Base-by-base conservation (phyloP, 768 basidiomycete species). In the Panellus pusillus region DNA sequence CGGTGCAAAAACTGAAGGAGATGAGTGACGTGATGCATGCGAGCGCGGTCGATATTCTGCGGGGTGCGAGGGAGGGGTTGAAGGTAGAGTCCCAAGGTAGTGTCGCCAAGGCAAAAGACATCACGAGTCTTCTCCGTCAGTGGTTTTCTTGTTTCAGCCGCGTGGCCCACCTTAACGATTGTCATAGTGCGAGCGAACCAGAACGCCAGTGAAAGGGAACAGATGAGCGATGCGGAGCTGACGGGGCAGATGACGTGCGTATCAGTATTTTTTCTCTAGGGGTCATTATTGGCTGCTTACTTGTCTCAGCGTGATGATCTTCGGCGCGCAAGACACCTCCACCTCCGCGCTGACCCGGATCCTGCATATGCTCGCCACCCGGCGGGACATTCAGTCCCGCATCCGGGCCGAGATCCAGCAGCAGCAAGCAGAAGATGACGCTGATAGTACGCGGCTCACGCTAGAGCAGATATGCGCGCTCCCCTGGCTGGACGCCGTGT, bases 271-370 rank as follows among this genome's bases (percentile, higher is more conserved):
- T 27, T 17, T 39, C n/a, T 14, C 32, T 29, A 0, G 24, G 24
- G 6, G 24, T 24, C 24, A 6, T 24, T 24, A 24, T 24, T 24
- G 24, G 24, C 24, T 24, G 24, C 24, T 24, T 24, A 24, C 24
- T 6, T 24, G 24, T 31, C 28, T 7, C 47, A 79, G 78, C 3
- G 76, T 79, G 13, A 62, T 81, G 27, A 74, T 79, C 15, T 79
- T 81, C 57, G 77, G 78, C 3, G 79, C 75, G 3, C 76, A 76
- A 51, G 79, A 80, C 52, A 81, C 79, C 8, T 77, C 78, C 0
- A 74, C 78, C 2, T 72, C 75, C 5, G 70, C 74, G 1, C 55
- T 81, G 40, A 73, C 74, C 13, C 72, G 79, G 1, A 70, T 75
- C 35, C 63, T 80, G 6, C 66, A 73, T 53, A 61, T 72, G 41